Evolutionary conservation across 495 filamentous ascomycete species (phyloP).

Genomic region (Lentithecium fluviatile): DNA sequence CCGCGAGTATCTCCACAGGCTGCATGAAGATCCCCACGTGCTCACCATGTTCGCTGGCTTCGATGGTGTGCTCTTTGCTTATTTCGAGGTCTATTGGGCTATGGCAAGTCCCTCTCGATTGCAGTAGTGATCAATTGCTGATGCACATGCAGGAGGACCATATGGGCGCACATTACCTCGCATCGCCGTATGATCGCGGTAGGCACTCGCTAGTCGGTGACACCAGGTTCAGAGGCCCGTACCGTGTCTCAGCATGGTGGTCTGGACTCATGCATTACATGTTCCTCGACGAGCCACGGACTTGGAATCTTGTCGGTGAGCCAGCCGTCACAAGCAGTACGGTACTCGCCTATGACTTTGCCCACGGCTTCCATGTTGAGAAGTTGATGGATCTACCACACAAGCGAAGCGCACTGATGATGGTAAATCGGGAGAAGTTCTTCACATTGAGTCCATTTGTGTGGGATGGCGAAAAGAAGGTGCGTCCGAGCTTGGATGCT

Average conservation of each 20-base stretch:
- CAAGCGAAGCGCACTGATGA: conserved; percentile 63
- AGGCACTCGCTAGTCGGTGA: conserved; percentile 69
- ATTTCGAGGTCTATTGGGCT: conserved; percentile 71
- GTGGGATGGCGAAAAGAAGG: conserved; percentile 30
- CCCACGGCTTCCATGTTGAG: conserved; percentile 62
- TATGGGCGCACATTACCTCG: conserved; percentile 63
- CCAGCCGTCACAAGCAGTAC: conserved; percentile 59
- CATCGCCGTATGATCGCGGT: conserved; percentile 64
- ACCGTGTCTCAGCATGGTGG: conserved; percentile 68
- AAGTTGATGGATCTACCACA: conserved; percentile 67
- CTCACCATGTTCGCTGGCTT: conserved; percentile 62
- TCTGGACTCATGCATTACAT: conserved; percentile 67
- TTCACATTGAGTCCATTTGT: conserved; percentile 63
- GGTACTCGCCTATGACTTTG: conserved; percentile 65
- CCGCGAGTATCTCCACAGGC: conserved; percentile 57
- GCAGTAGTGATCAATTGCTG: background rate
- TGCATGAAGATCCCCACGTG: conserved; percentile 63
- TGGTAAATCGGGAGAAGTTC: conserved; percentile 62
- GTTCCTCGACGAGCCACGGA: conserved; percentile 69
- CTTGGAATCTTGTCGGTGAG: conserved; percentile 62
- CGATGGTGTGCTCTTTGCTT: conserved; percentile 61
- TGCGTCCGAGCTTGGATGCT: conserved; percentile 30
- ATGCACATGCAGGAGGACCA: conserved; percentile 57
- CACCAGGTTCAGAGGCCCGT: conserved; percentile 59
- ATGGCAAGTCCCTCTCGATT: conserved; percentile 50